Evolutionary conservation across 2,329 filamentous ascomycete genomes (phyloP), one percentile per base, ranked within the genome.

Genomic region (Aspergillus persii): DNA sequence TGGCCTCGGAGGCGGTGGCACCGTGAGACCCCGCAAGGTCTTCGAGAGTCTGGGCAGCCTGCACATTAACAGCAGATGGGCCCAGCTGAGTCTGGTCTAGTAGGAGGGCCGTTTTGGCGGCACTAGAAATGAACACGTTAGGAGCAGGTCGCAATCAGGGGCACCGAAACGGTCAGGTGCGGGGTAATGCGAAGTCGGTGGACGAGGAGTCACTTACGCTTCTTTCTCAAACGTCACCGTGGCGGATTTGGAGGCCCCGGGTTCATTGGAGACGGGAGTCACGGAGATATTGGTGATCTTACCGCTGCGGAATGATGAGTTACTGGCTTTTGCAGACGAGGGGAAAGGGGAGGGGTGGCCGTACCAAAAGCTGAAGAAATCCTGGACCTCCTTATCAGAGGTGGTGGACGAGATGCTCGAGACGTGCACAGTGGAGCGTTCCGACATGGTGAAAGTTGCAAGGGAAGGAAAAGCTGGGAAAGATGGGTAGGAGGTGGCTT

Each of bases 191-290:
- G 39, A 15, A 30, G 27, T 23, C n/a, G 15, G 23, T 33, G 7
- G 31, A 33, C 11, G 11, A 33, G 18, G 8, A 33, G 31, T 36
- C 33, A 68, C 79, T 74, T 73, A 81, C 79, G 94, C 96, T 76
- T 94, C 88, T 82, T 97, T 97, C 79, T 98, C 95, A 73, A 99
- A 99, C 54, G 88, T 93, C 63, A 99, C 93, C n/a, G 89, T 90
- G 59, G 95, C 95, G 53, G 88, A 88, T 80, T 97, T 92, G 66
- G 85, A 82, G 66, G 88, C 84, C 71, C 86, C 86, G 56, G 79
- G 61, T 44, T 77, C 78, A 47, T 75, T 75, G 29, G 81, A 81
- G 44, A 77, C 81, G 53, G 87, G 79, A 30, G 87, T 91, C 71
- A 97, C 85, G 60, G 91, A 88, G 75, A 99, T 84, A 69, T 85